Conservation (phyloP, 495 filamentous ascomycete species). For the Hypoxylon fuscum region DNA sequence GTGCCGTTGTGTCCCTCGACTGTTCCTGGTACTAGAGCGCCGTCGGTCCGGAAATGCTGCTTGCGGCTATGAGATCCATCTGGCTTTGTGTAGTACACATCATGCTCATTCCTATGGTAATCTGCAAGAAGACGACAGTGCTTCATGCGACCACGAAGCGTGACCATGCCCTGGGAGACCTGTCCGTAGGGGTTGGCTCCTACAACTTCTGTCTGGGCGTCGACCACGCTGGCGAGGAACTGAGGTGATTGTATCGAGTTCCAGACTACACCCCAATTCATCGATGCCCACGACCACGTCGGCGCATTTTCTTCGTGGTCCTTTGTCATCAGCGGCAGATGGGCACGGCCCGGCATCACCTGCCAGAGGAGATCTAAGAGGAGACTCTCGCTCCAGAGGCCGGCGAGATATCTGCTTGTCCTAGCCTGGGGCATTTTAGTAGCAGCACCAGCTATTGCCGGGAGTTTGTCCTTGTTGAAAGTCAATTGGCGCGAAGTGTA, state of each 20-base stretch:
- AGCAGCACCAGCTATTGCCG: constrained; percentile 37
- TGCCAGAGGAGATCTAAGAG: constrained; percentile 33
- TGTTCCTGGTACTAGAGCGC: constrained; percentile 13
- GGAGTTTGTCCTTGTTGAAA: constrained; percentile 31
- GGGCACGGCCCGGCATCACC: constrained; percentile 23
- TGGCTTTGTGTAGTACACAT: constrained; percentile 19
- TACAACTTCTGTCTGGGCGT: constrained; percentile 11
- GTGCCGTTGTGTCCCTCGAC: constrained; percentile 3
- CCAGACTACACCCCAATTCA: constrained; percentile 24
- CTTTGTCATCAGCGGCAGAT: constrained; percentile 27
- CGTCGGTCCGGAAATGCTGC: constrained; percentile 27
- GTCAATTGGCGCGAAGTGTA: constrained; percentile 37
- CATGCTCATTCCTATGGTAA: constrained; percentile 24
- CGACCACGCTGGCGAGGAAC: constrained; percentile 11
- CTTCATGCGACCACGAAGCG: constrained; percentile 28
- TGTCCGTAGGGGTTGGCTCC: constrained; percentile 27
- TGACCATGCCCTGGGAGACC: constrained; percentile 18
- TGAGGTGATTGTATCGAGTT: constrained; percentile 6
- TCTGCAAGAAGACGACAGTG: constrained; percentile 18
- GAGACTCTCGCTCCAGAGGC: constrained; percentile 41
- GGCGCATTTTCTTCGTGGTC: constrained; percentile 30
- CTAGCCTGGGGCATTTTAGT: constrained; percentile 26
- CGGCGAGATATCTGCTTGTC: constrained; percentile 35
- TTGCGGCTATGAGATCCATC: constrained; percentile 19
- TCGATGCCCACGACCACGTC: constrained; percentile 31